A percentile compares a stretch with the other conserved stretches of the same genome.
These are phyloP conservation scores for Aspergillus arachidicola DNA, from an alignment of 2,329 filamentous ascomycete species.

Conservation along the genomic window DNA sequence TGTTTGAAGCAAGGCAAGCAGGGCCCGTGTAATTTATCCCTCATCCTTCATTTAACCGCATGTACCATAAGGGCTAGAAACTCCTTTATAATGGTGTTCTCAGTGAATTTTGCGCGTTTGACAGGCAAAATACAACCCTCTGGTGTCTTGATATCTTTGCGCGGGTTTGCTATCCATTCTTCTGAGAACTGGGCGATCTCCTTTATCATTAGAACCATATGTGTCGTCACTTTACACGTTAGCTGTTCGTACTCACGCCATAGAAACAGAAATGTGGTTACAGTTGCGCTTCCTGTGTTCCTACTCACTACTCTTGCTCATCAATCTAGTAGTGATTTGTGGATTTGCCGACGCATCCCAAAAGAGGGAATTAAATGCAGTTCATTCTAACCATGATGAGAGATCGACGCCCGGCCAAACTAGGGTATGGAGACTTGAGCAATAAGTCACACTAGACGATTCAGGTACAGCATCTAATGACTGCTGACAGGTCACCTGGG, in stretches of 20 bases:
- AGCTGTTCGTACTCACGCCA: not conserved
- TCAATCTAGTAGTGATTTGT: not conserved
- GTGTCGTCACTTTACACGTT: not conserved
- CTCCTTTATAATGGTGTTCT: not conserved
- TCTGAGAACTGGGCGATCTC: not conserved
- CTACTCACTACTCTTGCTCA: not conserved
- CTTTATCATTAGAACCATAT: not conserved
- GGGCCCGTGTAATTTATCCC: not conserved
- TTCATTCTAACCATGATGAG: not conserved
- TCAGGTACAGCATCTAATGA: not conserved
- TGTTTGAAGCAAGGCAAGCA: not conserved
- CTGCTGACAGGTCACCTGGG: slow-evolving; percentile 1
- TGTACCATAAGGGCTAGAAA: not conserved
- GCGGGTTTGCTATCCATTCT: not conserved
- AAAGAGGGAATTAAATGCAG: not conserved
- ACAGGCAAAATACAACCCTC: not conserved
- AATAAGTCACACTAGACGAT: not conserved
- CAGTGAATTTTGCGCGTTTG: too few species aligned
- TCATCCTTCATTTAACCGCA: not conserved
- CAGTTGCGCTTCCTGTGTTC: not conserved
- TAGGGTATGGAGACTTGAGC: not conserved
- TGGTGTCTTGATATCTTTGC: not conserved
- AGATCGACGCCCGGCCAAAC: not conserved
- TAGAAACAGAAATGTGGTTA: not conserved
- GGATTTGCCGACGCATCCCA: not conserved